Conservation (phyloP, 345 rosid species). For the Syzygium aromaticum region DNA sequence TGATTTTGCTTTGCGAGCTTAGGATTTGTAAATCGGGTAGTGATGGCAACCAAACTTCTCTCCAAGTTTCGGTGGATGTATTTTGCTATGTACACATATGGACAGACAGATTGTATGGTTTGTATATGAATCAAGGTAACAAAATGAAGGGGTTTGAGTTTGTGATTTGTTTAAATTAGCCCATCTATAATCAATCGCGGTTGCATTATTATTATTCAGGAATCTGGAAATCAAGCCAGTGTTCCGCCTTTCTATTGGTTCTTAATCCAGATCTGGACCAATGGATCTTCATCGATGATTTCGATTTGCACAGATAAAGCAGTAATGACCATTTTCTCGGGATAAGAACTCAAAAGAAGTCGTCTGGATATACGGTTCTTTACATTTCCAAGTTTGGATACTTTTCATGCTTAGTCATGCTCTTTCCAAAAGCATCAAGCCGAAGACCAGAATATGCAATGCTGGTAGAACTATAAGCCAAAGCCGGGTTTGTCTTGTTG, state of each 20-base stretch:
- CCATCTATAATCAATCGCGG: background rate
- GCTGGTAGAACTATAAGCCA: background rate
- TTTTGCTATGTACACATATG: background rate
- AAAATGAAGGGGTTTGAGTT: background rate
- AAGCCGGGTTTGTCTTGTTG: background rate
- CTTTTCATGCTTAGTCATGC: background rate
- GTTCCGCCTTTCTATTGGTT: background rate
- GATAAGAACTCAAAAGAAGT: background rate
- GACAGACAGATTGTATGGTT: background rate
- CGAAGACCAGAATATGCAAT: background rate
- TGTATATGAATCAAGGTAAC: background rate
- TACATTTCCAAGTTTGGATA: background rate
- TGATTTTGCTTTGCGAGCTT: background rate
- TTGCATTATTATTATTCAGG: background rate
- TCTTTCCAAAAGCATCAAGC: background rate
- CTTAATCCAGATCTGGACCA: background rate
- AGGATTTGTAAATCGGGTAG: background rate
- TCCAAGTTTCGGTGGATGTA: constrained; percentile 5
- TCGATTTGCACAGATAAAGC: background rate
- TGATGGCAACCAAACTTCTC: constrained; percentile 1
- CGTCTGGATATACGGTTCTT: background rate
- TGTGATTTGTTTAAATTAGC: background rate
- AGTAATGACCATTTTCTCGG: background rate
- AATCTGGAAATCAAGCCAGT: background rate
- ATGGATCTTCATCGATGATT: background rate